Percentiles rank a stretch among this genome's conserved stretches.
Evolutionary conservation across 495 filamentous ascomycete species (phyloP).

Genomic region (Acidomyces sp.): DNA sequence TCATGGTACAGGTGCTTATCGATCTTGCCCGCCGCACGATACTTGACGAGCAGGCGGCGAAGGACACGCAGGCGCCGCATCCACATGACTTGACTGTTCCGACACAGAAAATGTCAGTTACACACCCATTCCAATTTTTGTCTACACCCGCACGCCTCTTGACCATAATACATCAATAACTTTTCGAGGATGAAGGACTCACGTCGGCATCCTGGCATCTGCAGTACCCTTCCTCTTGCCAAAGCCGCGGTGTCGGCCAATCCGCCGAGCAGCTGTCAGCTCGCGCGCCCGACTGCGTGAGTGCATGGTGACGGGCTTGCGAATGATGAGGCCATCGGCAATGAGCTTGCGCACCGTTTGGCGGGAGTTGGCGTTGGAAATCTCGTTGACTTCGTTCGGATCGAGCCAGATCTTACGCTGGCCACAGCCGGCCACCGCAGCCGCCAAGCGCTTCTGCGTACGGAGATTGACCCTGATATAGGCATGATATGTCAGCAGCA

Average conservation of each 20-base stretch:
- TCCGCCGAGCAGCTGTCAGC: constrained; percentile 74
- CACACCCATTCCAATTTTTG: too few species aligned
- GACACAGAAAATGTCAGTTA: constrained; percentile 1
- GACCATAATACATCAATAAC: too few species aligned
- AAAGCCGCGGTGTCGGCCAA: constrained; percentile 93
- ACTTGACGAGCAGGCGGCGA: constrained; percentile 96
- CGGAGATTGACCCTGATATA: constrained; percentile 86
- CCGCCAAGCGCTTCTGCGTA: constrained; percentile 99
- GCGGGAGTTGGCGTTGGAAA: constrained; percentile 99
- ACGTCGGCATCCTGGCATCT: constrained; percentile 98
- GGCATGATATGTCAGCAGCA: too few species aligned
- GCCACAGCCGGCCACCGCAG: constrained; percentile 93
- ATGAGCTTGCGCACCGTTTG: constrained; percentile 99
- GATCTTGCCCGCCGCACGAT: constrained; percentile 98
- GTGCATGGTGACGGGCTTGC: constrained; percentile 99
- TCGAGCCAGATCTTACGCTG: constrained; percentile 99
- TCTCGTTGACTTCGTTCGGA: constrained; percentile 97
- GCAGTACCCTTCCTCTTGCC: constrained; percentile 99
- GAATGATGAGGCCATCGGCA: constrained; percentile 99
- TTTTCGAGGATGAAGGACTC: too few species aligned
- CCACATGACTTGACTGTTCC: constrained; percentile 83
- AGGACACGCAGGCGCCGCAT: constrained; percentile 99
- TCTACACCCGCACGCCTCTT: too few species aligned
- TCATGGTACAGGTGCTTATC: constrained; percentile 99
- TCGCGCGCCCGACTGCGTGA: constrained; percentile 88